Base-by-base conservation (phyloP, 2,329 filamentous ascomycete genomes). In the Basipetospora chlamydospora region DNA sequence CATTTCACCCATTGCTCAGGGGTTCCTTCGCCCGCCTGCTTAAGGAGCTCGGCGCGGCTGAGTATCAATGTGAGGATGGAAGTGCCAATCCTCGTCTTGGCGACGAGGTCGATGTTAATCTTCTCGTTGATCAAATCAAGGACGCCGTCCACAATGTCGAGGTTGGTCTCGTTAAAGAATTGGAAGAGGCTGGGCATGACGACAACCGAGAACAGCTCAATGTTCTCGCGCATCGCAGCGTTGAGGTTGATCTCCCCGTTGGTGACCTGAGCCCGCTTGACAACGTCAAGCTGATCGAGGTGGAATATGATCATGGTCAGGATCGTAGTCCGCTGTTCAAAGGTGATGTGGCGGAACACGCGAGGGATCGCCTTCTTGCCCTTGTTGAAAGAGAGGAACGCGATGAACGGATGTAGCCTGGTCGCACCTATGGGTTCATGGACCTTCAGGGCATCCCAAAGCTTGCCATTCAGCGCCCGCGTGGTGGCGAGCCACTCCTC, bases 241-340 rank as follows among this genome's bases (percentile, higher is more conserved):
- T 86, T 77, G n/a, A 85, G 67, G 16, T 58, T 60, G 33, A 80
- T 73, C 49, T 92, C 81, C 12, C 80, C 81, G 7, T 75, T 71
- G 8, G 70, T 71, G 33, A 87, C 75, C 45, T 85, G 77, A 1
- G 82, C 87, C 38, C 80, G 74, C 39, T 81, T 77, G 40, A 96
- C 80, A 34, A 98, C 88, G 48, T 95, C 86, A 28, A 98, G 69
- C 46, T 82, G 77, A 54, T 96, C 90, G 22, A 98, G 75, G 49
- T 96, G 86, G 35, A 95, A 79, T 41, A 93, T 75, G 46, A 98
- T 88, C 71, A 98, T 88, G 5, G 90, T 98, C 43, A 98, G 67
- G 43, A 96, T 85, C 1, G 87, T 96, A 16, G 90, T 87, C 34
- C 88, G 83, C 58, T 96, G 87, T 52, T 95, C 82, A 43, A 87